Percentiles rank a stretch among this genome's conserved stretches.
phyloP scores from a whole-genome alignment of 768 basidiomycete species.

The Boletus eberwhitei region DNA sequence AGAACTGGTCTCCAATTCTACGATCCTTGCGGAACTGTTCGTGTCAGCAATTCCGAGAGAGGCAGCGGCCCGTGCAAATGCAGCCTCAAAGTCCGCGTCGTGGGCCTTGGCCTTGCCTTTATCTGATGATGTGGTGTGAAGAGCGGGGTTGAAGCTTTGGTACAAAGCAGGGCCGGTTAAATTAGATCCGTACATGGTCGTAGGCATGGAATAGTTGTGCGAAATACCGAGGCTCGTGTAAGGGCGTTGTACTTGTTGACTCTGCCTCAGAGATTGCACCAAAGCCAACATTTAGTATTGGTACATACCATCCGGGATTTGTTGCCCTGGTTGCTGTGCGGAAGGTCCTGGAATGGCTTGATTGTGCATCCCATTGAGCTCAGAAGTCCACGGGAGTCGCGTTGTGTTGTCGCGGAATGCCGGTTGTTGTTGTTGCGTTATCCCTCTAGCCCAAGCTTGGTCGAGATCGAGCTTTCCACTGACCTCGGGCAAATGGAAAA shows the following conservation, averaged over 20 bases:
- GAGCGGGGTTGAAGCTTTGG: slow-evolving; percentile 27
- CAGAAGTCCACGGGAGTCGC: slow-evolving; percentile 51
- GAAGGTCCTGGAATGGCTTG: slow-evolving; percentile 24
- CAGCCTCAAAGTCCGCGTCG: slow-evolving; percentile 82
- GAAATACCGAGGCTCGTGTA: slow-evolving; percentile 36
- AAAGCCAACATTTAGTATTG: neutral
- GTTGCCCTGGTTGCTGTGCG: slow-evolving; percentile 32
- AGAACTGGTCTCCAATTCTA: slow-evolving; percentile 47
- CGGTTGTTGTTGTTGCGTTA: slow-evolving; percentile 41
- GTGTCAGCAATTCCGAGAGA: slow-evolving; percentile 43
- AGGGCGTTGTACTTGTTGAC: slow-evolving; percentile 33
- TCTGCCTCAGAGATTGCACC: slow-evolving; percentile 1
- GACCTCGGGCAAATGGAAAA: slow-evolving; percentile 23
- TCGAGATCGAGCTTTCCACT: slow-evolving; percentile 37
- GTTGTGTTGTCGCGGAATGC: slow-evolving; percentile 33
- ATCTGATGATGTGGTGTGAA: slow-evolving; percentile 23
- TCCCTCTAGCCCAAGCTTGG: slow-evolving; percentile 54
- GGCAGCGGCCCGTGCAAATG: slow-evolving; percentile 66
- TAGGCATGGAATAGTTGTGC: slow-evolving; percentile 36
- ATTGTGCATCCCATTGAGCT: slow-evolving; percentile 43
- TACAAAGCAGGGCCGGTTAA: slow-evolving; percentile 36
- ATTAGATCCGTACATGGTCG: slow-evolving; percentile 29
- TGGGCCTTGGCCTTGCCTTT: slow-evolving; percentile 79
- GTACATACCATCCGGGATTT: slow-evolving; percentile 25
- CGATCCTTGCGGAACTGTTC: slow-evolving; percentile 46